A percentile compares a stretch with the other conserved stretches of the same genome.
Evolutionary conservation across 306 rosid genomes (phyloP).

Genomic region (Dalbergia cochinchinensis): DNA sequence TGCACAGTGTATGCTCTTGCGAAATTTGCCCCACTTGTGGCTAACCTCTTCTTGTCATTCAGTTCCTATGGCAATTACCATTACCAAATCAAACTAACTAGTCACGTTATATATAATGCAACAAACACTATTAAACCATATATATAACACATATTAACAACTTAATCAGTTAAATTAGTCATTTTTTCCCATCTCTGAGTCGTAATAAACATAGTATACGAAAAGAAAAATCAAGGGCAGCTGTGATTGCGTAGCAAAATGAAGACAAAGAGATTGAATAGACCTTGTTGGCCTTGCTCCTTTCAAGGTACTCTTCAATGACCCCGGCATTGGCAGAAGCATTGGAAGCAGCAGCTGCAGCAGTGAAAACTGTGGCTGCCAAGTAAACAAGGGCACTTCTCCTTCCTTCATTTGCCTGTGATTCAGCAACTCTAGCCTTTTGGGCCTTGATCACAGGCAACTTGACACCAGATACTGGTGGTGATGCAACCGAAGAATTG

Average conservation of each 20-base stretch:
- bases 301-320: conserved; percentile 86
- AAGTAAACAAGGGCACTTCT: conserved; percentile 65
- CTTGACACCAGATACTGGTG: conserved; percentile 44
- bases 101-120: no score
- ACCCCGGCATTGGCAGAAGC: conserved; percentile 76
- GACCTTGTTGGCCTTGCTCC: conserved; percentile 95
- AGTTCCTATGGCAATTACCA: no score
- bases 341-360: conserved; percentile 53
- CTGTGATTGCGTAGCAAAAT: not conserved
- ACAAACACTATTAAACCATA: no score
- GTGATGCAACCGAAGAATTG: conserved; percentile 47
- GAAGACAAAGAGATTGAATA: not conserved
- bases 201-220: no score
- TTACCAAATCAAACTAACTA: not conserved
- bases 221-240: not conserved
- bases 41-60: conserved; percentile 73
- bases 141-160: no score
- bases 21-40: conserved; percentile 94
- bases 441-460: conserved; percentile 66
- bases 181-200: no score
- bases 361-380: conserved; percentile 62
- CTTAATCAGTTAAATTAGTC: no score
- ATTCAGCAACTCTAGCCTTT: conserved; percentile 41
- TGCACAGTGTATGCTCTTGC: conserved; percentile 97
- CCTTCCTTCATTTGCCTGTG: conserved; percentile 60